Percentiles rank a stretch among this genome's conserved stretches.
Evolutionary conservation across 768 basidiomycete species (phyloP).

Genomic region (Russula sp.): DNA sequence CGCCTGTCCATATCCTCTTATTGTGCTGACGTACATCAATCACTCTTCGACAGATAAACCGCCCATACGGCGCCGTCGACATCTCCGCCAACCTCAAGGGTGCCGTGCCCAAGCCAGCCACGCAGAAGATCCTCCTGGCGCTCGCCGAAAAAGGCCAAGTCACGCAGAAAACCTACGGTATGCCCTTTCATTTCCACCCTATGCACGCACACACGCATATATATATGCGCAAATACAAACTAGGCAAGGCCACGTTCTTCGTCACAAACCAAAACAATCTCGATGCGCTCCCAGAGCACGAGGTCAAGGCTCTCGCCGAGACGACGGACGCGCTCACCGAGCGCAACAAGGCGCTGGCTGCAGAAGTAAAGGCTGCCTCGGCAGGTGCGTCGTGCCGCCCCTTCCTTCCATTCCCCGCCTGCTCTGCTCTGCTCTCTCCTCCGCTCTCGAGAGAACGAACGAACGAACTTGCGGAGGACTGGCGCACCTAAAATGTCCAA

Average conservation of each 20-base stretch:
- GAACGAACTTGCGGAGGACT: no score
- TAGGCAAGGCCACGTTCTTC: slow-evolving; percentile 83
- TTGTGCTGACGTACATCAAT: neutral
- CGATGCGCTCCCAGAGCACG: slow-evolving; percentile 53
- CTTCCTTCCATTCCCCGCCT: no score
- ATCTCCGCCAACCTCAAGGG: slow-evolving; percentile 88
- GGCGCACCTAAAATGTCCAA: no score
- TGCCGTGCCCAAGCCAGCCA: slow-evolving; percentile 73
- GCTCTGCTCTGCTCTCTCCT: no score
- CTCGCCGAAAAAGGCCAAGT: slow-evolving; percentile 83
- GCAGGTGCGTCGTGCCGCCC: slow-evolving; percentile 32
- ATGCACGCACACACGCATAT: neutral
- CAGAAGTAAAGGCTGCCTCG: slow-evolving; percentile 43
- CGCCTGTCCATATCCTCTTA: no score
- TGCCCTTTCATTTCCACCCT: slow-evolving; percentile 11
- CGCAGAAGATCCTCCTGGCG: slow-evolving; percentile 74
- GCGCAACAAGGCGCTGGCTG: slow-evolving; percentile 44
- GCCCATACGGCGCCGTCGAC: slow-evolving; percentile 91
- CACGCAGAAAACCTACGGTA: slow-evolving; percentile 79
- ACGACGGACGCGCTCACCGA: slow-evolving; percentile 54
- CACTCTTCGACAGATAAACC: slow-evolving; percentile 59
- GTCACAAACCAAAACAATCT: slow-evolving; percentile 76
- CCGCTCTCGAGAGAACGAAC: no score
- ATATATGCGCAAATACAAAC: neutral
- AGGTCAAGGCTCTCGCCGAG: slow-evolving; percentile 50